Conservation (phyloP, 805 yeast species). For the Lachancea cidri region DNA sequence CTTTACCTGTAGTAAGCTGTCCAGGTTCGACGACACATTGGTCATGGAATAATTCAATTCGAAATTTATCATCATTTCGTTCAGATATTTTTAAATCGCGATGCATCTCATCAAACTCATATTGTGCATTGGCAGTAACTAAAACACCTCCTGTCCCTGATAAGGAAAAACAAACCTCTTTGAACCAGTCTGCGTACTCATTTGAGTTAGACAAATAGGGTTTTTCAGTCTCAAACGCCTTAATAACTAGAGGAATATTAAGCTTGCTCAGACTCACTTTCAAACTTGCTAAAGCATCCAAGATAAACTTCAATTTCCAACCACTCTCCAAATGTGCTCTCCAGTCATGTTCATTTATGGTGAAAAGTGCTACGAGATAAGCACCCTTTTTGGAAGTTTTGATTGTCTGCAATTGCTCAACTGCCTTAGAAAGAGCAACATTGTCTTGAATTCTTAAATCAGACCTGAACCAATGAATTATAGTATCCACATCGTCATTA, state of each 20-base stretch:
- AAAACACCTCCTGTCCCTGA: conserved; percentile 3
- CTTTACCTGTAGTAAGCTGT: conserved; percentile 37
- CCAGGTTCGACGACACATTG: conserved; percentile 42
- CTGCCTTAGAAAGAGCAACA: conserved; percentile 36
- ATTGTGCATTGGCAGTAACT: conserved; percentile 31
- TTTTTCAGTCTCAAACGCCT: conserved; percentile 19
- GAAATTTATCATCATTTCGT: conserved; percentile 8
- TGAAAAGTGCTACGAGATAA: conserved; percentile 39
- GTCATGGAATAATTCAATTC: conserved; percentile 34
- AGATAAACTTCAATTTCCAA: conserved; percentile 38
- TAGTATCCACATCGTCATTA: conserved; percentile 8
- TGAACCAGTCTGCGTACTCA: conserved; percentile 22
- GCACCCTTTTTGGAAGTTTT: conserved; percentile 14
- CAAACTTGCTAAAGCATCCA: conserved; percentile 33
- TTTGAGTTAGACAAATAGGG: conserved; percentile 14
- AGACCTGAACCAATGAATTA: conserved; percentile 44
- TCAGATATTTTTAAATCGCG: conserved; percentile 23
- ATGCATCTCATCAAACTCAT: conserved; percentile 34
- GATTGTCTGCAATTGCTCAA: conserved; percentile 28
- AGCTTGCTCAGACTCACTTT: conserved; percentile 27
- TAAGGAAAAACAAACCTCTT: conserved; percentile 13
- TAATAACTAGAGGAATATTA: conserved; percentile 36
- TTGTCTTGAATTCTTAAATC: conserved; percentile 46
- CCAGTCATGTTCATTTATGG: conserved; percentile 38
- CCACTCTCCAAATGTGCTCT: conserved; percentile 41